Base-by-base conservation (phyloP, 2,329 filamentous ascomycete species). In the Fusarium verrucosum region DNA sequence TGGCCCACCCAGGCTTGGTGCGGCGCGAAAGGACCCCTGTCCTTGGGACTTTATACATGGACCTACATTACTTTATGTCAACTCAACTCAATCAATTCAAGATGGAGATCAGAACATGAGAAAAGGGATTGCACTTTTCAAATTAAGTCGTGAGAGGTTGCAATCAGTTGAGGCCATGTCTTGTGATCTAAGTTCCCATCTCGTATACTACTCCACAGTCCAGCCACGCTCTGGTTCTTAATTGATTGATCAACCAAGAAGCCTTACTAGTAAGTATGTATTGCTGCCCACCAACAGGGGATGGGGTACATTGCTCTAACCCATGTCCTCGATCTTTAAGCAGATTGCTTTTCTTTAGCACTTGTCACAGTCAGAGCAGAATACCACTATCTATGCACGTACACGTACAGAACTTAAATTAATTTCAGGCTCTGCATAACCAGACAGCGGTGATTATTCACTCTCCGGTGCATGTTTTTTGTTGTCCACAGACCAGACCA, bases 21-120 rank as follows among this genome's bases (percentile, higher is more conserved):
- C 69, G 68, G 68, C 70, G 70, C 59, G 67, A 68, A 58, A 52
- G 46, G 54, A 62, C 57, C 69, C 69, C 58, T 65, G 64, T 51
- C 58, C 52, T 46, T 20, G 32, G 23, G 44, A 23, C 43, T 50
- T 41, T 49, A 26, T 30, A 30, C 56, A 50, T 60, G 33, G 44
- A 53, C 55, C 55, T 59, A 58, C 55, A 58, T 57, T 46, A 44
- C 49, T 55, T 44, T 50, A 56, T 45, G 38, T 56, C 36, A 44
- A 51, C 35, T 56, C 36, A 44, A 51, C 35, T 35, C 17, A 45
- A 19, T 63, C 43, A 50, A 40, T 49, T 30, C 26, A 23, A 54
- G 10, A 23, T 26, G 30, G 46, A 66, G 33, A 43, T 45, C 52
- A 40, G 42, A 61, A 50, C 57, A 56, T 43, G 17, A 26, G 42